Evolutionary conservation across 371 early-diverging fungal species (phyloP).

Genomic region (Quaeritorhiza haematococci): DNA sequence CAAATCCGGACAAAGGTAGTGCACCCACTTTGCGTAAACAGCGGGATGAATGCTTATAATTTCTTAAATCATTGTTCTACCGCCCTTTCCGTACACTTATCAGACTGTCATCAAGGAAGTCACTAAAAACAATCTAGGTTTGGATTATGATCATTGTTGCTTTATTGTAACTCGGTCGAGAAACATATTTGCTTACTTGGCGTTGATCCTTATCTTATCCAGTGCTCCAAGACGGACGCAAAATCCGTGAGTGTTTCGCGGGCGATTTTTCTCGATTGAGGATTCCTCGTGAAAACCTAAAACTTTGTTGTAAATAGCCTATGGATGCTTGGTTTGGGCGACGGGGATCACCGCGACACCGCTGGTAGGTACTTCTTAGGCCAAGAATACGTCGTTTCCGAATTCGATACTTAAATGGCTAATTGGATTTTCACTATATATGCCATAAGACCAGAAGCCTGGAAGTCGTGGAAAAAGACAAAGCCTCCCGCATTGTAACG

Average conservation of each 20-base stretch:
- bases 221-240: not conserved
- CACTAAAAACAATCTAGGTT: conserved; percentile 29
- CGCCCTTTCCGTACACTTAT: too few species aligned
- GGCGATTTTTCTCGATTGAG: not conserved
- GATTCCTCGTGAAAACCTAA: too few species aligned
- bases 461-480: conserved; percentile 14
- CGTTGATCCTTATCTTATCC: too few species aligned
- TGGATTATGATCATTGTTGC: too few species aligned
- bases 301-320: conserved; percentile 41
- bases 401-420: too few species aligned
- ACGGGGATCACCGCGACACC: conserved; percentile 73
- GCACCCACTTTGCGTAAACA: too few species aligned
- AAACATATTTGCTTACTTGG: too few species aligned
- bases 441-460: conserved; percentile 17
- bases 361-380: conserved; percentile 42
- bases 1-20: conserved; percentile 67
- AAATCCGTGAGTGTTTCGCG: not conserved
- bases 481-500: conserved; percentile 48
- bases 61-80: too few species aligned
- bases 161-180: too few species aligned
- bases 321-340: conserved; percentile 70
- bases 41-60: too few species aligned
- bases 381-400: conserved; percentile 29
- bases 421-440: too few species aligned
- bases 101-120: conserved; percentile 66